phyloP scores from a whole-genome alignment of 208 protist species.

The Giardia muris region DNA sequence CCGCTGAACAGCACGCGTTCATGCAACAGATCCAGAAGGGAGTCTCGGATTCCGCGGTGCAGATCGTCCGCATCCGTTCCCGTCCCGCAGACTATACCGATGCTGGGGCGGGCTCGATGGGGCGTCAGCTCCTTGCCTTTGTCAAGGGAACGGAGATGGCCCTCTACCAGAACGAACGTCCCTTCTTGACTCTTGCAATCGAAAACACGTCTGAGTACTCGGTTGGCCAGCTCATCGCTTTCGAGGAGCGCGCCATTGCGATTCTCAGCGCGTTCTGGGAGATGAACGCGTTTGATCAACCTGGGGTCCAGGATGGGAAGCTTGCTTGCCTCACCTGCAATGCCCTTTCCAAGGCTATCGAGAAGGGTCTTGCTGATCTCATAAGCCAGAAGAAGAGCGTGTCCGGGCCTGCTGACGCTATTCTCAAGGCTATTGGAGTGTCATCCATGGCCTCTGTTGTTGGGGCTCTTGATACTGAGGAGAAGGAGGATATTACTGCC shows the following conservation, averaged over 20 bases:
- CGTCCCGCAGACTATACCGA: constrained; percentile 28
- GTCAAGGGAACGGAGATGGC: constrained; percentile 46
- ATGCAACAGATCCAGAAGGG: constrained; percentile 51
- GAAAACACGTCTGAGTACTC: constrained; percentile 22
- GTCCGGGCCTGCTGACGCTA: background rate
- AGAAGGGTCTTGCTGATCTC: background rate
- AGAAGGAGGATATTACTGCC: background rate
- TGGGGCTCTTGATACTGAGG: background rate
- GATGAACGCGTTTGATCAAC: constrained; percentile 48
- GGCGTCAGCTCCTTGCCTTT: constrained; percentile 45
- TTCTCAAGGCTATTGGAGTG: background rate
- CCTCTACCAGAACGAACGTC: constrained; percentile 35
- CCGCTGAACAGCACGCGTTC: constrained; percentile 45
- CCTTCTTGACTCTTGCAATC: constrained; percentile 31
- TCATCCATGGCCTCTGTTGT: background rate
- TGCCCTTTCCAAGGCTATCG: background rate
- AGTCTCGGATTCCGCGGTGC: constrained; percentile 36
- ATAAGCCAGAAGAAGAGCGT: background rate
- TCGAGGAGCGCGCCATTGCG: constrained; percentile 45
- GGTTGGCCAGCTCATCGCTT: constrained; percentile 45
- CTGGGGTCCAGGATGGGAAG: constrained; percentile 49
- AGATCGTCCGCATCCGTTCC: constrained; percentile 38
- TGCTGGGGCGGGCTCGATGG: constrained; percentile 36
- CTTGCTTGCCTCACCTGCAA: constrained; percentile 34
- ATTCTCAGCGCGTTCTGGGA: constrained; percentile 36